Conservation (phyloP, 148 eudicot genomes). For the Persicaria maculosa region DNA sequence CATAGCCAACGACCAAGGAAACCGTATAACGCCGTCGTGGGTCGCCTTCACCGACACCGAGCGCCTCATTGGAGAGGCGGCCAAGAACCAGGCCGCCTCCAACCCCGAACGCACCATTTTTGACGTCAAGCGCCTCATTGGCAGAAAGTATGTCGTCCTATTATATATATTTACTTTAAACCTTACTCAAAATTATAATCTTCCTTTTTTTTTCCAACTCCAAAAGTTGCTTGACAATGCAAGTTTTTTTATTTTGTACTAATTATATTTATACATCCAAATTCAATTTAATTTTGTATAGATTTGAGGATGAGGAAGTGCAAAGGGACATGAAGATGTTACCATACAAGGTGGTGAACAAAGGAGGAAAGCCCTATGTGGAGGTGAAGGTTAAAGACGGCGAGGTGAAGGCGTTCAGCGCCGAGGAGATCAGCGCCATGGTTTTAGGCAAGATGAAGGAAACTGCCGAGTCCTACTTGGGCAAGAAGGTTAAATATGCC, state of each 20-base stretch:
- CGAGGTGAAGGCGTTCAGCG: neutral
- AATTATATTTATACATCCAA: no score
- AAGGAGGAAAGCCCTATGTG: neutral
- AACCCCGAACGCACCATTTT: neutral
- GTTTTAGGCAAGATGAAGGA: constrained; percentile 2
- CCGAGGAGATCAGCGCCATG: constrained; percentile 10
- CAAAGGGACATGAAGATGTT: constrained; percentile 5
- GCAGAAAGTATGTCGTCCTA: neutral
- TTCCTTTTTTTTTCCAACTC: no score
- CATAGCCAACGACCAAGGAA: constrained; percentile 9
- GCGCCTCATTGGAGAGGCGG: neutral
- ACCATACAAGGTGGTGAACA: neutral
- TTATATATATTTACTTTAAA: no score
- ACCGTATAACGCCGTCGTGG: neutral
- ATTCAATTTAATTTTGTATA: neutral
- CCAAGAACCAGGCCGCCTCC: neutral
- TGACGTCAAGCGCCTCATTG: neutral
- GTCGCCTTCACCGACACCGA: constrained; percentile 6
- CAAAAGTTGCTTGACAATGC: no score
- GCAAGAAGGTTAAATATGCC: constrained; percentile 1
- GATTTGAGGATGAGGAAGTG: neutral
- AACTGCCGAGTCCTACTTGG: constrained; percentile 4
- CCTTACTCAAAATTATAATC: no score
- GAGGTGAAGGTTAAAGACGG: neutral
- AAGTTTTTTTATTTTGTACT: no score